These are phyloP conservation scores for Colletotrichum sp. DNA, from an alignment of 2,329 filamentous ascomycete species.

Conservation along the genomic window DNA sequence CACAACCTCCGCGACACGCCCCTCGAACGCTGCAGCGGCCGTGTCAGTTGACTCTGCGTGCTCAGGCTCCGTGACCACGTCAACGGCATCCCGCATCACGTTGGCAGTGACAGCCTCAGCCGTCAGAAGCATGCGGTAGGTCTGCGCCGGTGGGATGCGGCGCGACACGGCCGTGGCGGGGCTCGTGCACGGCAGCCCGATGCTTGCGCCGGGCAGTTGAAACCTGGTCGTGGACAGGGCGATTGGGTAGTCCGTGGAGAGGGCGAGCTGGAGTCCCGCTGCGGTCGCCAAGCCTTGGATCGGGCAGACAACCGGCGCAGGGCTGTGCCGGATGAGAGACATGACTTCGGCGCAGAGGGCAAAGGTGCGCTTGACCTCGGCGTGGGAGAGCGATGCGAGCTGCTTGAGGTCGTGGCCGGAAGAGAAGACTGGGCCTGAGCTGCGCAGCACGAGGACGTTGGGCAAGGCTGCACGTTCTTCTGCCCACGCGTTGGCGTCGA, in stretches of 20 bases:
- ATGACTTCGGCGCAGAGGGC: constrained; percentile 35
- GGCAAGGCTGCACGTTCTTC: constrained; percentile 26
- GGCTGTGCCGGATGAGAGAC: constrained; percentile 34
- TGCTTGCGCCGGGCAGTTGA: constrained; percentile 31
- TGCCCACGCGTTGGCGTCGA: constrained; percentile 27
- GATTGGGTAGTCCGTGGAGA: constrained; percentile 33
- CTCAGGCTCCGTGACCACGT: constrained; percentile 24
- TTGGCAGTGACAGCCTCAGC: constrained; percentile 30
- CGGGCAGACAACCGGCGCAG: constrained; percentile 32
- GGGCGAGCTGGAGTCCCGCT: constrained; percentile 37
- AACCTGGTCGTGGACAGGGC: constrained; percentile 26
- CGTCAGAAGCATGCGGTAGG: constrained; percentile 33
- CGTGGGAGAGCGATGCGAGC: constrained; percentile 14
- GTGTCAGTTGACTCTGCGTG: constrained; percentile 23
- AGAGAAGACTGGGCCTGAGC: constrained; percentile 31
- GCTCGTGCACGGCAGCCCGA: constrained; percentile 37
- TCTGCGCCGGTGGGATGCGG: constrained; percentile 26
- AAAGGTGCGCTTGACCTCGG: constrained; percentile 27
- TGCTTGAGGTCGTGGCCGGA: constrained; percentile 36
- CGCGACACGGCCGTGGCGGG: constrained; percentile 31
- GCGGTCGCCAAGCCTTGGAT: constrained; percentile 36
- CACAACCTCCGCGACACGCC: constrained; percentile 28
- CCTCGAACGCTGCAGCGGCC: constrained; percentile 25
- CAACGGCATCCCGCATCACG: constrained; percentile 29
- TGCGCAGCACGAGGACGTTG: constrained; percentile 36